These are phyloP conservation scores for Parietichytrium sp. DNA, from an alignment of 108 stramenopile genomes.

Conservation along the genomic window DNA sequence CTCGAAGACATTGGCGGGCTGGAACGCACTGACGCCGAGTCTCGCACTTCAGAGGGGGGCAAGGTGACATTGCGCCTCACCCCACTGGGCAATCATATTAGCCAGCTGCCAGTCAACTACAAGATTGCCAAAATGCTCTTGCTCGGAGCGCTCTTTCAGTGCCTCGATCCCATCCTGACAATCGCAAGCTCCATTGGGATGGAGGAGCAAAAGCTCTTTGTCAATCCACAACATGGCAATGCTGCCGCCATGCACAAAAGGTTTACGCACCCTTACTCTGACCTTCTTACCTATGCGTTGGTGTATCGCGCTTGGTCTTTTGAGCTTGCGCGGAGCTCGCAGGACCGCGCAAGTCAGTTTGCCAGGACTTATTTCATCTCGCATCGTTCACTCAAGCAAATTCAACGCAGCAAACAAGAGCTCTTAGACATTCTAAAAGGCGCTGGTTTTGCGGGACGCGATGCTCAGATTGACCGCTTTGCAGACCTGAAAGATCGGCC, in stretches of 20 bases:
- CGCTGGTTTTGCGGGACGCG: slow-evolving; percentile 71
- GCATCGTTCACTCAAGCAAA: slow-evolving; percentile 46
- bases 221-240: slow-evolving; percentile 64
- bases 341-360: slow-evolving; percentile 52
- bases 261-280: slow-evolving; percentile 63
- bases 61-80: slow-evolving; percentile 57
- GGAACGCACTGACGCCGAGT: slow-evolving; percentile 56
- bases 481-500: too few species aligned
- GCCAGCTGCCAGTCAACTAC: slow-evolving; percentile 77
- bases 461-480: slow-evolving; percentile 41
- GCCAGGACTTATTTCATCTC: slow-evolving; percentile 53
- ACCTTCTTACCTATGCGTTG: slow-evolving; percentile 79
- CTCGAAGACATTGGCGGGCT: slow-evolving; percentile 70
- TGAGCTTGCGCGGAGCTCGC: not conserved
- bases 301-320: slow-evolving; percentile 72
- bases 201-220: slow-evolving; percentile 75
- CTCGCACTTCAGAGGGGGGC: not conserved
- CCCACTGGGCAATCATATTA: slow-evolving; percentile 84
- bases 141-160: slow-evolving; percentile 76
- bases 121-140: slow-evolving; percentile 81
- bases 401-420: slow-evolving; percentile 60
- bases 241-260: slow-evolving; percentile 71
- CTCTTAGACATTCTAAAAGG: slow-evolving; percentile 70
- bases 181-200: slow-evolving; percentile 73
- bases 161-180: slow-evolving; percentile 77